Percentiles rank a stretch among this genome's conserved stretches.
Evolutionary conservation across 2,329 filamentous ascomycete species (phyloP).

Genomic region (Peltaster fructicola): DNA sequence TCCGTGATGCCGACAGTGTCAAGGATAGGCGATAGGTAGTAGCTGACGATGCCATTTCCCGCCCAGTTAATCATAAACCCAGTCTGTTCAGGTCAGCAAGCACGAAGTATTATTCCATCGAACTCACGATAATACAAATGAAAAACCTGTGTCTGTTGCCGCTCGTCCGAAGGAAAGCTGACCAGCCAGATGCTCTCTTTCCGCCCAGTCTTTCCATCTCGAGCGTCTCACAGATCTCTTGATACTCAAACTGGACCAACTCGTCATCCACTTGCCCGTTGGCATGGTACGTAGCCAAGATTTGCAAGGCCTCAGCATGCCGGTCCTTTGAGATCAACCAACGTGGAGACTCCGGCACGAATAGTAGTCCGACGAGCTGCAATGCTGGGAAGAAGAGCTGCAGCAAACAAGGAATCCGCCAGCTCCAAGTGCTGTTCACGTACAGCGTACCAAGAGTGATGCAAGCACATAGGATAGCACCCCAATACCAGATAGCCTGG

Average conservation of each 20-base stretch:
- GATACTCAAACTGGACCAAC: constrained; percentile 41
- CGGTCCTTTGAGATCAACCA: constrained; percentile 10
- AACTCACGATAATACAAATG: constrained; percentile 21
- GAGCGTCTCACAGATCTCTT: constrained; percentile 41
- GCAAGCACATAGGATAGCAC: constrained; percentile 11
- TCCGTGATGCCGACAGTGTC: constrained; percentile 22
- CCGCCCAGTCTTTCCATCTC: constrained; percentile 35
- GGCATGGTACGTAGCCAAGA: constrained; percentile 26
- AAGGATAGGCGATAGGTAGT: constrained; percentile 17
- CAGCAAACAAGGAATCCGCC: constrained; percentile 12
- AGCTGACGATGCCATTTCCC: constrained; percentile 23
- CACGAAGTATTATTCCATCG: no score
- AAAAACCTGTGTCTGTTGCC: constrained; percentile 22
- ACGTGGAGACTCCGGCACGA: constrained; percentile 12
- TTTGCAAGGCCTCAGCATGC: constrained; percentile 12
- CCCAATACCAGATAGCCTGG: constrained; percentile 10
- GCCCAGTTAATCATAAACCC: constrained; percentile 23
- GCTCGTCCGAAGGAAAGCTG: constrained; percentile 8
- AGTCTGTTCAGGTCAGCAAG: no score
- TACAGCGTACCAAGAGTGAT: constrained; percentile 10
- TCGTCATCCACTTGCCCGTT: constrained; percentile 28
- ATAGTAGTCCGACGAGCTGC: constrained; percentile 8
- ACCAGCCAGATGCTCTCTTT: constrained; percentile 21
- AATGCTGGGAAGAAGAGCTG: constrained; percentile 11
- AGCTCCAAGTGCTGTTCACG: constrained; percentile 10